Conservation (phyloP, 2,329 filamentous ascomycete genomes). For the Leptographium flavum region DNA sequence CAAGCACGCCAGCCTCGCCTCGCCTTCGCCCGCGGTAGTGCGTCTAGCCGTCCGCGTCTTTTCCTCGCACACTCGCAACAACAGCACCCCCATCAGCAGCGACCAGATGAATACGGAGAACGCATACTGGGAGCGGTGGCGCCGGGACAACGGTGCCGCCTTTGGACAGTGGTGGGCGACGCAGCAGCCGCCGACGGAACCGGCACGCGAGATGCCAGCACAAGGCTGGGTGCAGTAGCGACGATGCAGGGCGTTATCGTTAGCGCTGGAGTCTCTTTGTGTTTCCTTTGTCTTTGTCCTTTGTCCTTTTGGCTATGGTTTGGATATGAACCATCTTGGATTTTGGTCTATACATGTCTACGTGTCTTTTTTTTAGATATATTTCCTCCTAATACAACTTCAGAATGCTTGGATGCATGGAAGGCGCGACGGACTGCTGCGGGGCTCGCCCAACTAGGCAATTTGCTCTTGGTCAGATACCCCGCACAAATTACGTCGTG, state of each 20-base stretch:
- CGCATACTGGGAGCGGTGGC: conserved; percentile 6
- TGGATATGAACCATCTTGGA: neutral
- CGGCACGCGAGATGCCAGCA: neutral
- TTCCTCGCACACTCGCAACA: neutral
- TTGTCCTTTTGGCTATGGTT: neutral
- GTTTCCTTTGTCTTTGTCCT: no score
- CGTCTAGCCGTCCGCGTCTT: neutral
- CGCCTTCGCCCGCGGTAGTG: neutral
- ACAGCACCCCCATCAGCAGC: neutral
- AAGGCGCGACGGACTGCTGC: neutral
- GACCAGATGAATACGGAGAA: neutral
- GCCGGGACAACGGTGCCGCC: neutral
- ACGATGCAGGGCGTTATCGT: neutral
- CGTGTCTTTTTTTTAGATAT: neutral
- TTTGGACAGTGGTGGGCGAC: conserved; percentile 9
- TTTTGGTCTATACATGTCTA: neutral
- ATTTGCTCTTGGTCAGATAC: neutral
- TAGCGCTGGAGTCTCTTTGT: neutral
- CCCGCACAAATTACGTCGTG: neutral
- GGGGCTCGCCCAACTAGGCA: conserved; percentile 1
- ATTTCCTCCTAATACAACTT: neutral
- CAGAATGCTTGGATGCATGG: neutral
- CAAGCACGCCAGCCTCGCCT: neutral
- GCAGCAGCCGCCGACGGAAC: conserved; percentile 6
- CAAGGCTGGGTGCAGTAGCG: conserved; percentile 1